Evolutionary conservation across 768 basidiomycete species (phyloP), one percentile per base, ranked within the genome.

Genomic region (Fomitopsis pulvina): DNA sequence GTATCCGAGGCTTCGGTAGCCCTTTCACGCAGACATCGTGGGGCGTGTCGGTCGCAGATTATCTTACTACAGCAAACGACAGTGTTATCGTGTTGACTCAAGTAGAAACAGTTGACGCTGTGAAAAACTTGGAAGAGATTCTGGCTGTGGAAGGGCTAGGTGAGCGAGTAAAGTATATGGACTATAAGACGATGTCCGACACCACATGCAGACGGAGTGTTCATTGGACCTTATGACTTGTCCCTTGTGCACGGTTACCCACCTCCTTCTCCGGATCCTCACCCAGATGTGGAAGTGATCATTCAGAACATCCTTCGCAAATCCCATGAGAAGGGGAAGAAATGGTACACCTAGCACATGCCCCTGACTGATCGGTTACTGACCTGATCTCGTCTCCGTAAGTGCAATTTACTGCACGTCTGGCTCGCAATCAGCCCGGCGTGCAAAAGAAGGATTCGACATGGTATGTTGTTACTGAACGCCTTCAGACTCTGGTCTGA

Each of bases 171-270:
- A 54, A 52, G 2, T 41, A 63, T n/a, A 27, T 63, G 30, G 58
- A 59, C 12, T 54, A 60, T 20, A 5, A 37, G 24, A 8, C 22
- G 2, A 47, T 38, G 20, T 14, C n/a, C 21, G 11, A 37, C n/a
- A n/a, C n/a, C 25, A 3, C n/a, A 18, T 12, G 38, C 42, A 75
- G 77, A 79, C 52, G 71, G 74, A 12, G 64, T 83, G 20, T 81
- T 82, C 64, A 77, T 85, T 47, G 83, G 83, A 3, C 83, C 83
- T 2, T 85, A 78, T 52, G 83, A 85, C 58, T 71, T 86, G 37
- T 86, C 85, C 1, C 69, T 83, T 45, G 72, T 76, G 1, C 68
- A 83, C 24, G 82, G 83, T 29, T 79, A 75, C 58, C 74, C 79
- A 1, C 64, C 78, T 4, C 83, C 83, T 14, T 73, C 75, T 26